Percentiles rank a stretch among this genome's conserved stretches.
Conservation (phyloP, 805 yeast genomes). For the Kockiozyma suomiensis region DNA sequence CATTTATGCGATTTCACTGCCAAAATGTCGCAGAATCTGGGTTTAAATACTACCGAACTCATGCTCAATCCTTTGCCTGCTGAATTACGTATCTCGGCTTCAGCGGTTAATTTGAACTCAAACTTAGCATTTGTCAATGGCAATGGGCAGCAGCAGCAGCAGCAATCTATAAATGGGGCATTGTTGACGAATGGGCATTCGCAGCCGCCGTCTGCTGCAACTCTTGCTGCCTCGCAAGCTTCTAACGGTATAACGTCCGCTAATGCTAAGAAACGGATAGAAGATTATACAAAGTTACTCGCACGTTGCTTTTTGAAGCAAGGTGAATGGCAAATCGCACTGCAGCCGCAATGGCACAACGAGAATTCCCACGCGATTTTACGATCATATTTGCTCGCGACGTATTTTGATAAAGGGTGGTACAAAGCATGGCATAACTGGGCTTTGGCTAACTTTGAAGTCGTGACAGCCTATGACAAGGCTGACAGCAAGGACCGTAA, state of each 20-base stretch:
- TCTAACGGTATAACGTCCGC: slow-evolving; percentile 1
- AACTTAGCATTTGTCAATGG: slow-evolving; percentile 3
- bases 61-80: slow-evolving; percentile 84
- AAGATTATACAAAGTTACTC: slow-evolving; percentile 77
- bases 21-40: slow-evolving; percentile 83
- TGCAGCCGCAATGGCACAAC: slow-evolving; percentile 78
- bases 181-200: not conserved
- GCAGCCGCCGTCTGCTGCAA: slow-evolving; percentile 7
- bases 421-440: slow-evolving; percentile 99
- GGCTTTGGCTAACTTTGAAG: slow-evolving; percentile 98
- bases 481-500: slow-evolving; percentile 34
- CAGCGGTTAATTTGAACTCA: slow-evolving; percentile 4
- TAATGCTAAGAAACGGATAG: slow-evolving; percentile 55
- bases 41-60: slow-evolving; percentile 74
- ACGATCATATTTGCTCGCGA: slow-evolving; percentile 89
- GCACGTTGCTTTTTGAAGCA: slow-evolving; percentile 96
- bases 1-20: slow-evolving; percentile 89
- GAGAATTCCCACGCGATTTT: slow-evolving; percentile 62
- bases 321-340: slow-evolving; percentile 95
- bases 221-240: slow-evolving; percentile 8
- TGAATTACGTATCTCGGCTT: slow-evolving; percentile 38
- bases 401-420: slow-evolving; percentile 92
- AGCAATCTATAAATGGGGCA: slow-evolving; percentile 4
- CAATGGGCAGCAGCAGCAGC: not conserved
- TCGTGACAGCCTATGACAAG: slow-evolving; percentile 61